Percentiles rank a stretch among this genome's conserved stretches.
Conservation (phyloP, 257 asterid species). For the Fraxinus excelsior region DNA sequence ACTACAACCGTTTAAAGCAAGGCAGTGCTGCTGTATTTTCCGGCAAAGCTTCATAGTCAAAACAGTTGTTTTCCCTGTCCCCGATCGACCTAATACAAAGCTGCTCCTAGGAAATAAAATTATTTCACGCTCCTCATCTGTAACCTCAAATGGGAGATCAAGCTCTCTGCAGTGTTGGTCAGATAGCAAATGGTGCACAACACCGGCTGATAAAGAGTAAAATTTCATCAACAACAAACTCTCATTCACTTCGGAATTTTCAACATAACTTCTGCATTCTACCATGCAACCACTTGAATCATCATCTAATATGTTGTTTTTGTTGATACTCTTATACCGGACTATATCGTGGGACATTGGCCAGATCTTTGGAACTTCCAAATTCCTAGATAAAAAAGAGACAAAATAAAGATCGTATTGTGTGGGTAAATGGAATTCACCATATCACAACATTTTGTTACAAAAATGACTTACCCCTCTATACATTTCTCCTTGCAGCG, state of each 20-base stretch:
- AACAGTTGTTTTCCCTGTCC: constrained; percentile 74
- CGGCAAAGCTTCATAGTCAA: constrained; percentile 62
- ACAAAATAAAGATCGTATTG: too few species aligned
- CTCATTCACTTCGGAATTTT: constrained; percentile 62
- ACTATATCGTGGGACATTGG: too few species aligned
- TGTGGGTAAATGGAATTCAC: too few species aligned
- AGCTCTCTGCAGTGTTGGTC: constrained; percentile 44
- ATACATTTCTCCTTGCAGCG: constrained; percentile 42
- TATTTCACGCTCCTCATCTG: constrained; percentile 62
- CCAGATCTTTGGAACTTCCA: too few species aligned
- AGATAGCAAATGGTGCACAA: constrained; percentile 57
- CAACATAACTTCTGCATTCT: constrained; percentile 46
- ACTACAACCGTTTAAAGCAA: constrained; percentile 38
- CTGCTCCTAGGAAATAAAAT: constrained; percentile 43
- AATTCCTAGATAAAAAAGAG: too few species aligned
- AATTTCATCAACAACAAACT: constrained; percentile 70
- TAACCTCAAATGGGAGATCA: constrained; percentile 70
- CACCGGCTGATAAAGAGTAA: constrained; percentile 54
- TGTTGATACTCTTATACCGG: constrained; percentile 36
- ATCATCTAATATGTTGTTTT: constrained; percentile 1
- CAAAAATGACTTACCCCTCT: too few species aligned
- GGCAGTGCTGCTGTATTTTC: constrained; percentile 43
- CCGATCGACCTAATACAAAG: constrained; percentile 76
- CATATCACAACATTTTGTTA: too few species aligned
- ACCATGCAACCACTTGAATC: too few species aligned